Evolutionary conservation across 257 asterid species (phyloP).

Genomic region (Anisodus tanguticus): DNA sequence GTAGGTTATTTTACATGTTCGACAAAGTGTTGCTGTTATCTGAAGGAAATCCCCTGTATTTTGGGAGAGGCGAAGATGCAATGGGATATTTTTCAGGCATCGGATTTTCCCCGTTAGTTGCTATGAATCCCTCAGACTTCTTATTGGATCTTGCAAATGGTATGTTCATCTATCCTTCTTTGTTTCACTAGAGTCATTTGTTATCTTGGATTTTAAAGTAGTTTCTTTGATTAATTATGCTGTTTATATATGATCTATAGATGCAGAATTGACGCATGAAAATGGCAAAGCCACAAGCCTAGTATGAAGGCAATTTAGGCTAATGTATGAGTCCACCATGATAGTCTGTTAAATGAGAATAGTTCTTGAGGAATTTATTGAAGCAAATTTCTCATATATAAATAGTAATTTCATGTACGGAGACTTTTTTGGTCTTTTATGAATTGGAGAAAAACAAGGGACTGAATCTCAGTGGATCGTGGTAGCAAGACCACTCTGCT

Average conservation of each 20-base stretch:
- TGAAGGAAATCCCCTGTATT: conserved; percentile 74
- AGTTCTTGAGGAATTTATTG: background rate
- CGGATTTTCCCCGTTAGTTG: conserved; percentile 58
- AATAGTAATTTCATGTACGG: background rate
- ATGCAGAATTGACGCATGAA: background rate
- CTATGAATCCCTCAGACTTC: conserved; percentile 92
- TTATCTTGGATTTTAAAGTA: background rate
- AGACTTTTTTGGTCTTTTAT: background rate
- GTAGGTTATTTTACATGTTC: conserved; percentile 74
- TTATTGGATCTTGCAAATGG: conserved; percentile 81
- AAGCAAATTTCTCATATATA: background rate
- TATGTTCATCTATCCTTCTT: conserved; percentile 31
- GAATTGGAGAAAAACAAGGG: background rate
- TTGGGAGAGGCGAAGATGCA: conserved; percentile 54
- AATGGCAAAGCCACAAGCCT: background rate
- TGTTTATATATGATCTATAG: background rate
- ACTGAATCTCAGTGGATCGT: background rate
- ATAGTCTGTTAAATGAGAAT: background rate
- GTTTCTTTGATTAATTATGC: background rate
- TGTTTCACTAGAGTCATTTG: background rate
- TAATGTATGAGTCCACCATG: background rate
- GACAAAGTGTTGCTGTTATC: conserved; percentile 70
- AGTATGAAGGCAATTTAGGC: background rate
- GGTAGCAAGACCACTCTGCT: background rate
- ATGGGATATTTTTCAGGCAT: conserved; percentile 61